Evolutionary conservation across 371 early-diverging fungal genomes (phyloP).

Genomic region (Mucor circinelloides): DNA sequence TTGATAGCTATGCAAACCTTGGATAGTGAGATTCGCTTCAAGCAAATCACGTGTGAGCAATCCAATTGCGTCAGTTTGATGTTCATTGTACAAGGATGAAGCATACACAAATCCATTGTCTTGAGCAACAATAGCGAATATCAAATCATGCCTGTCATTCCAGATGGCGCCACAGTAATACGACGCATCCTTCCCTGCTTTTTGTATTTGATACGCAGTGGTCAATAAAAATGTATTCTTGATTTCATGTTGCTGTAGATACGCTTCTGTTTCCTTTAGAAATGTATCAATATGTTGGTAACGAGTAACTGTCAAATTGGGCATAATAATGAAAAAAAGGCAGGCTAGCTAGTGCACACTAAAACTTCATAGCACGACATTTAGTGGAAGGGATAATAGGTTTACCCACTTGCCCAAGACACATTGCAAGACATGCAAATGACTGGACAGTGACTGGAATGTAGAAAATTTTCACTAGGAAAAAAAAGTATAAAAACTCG

Average conservation of each 20-base stretch:
- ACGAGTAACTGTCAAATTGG: neutral
- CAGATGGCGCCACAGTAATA: neutral
- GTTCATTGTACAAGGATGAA: neutral
- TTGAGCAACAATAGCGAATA: neutral
- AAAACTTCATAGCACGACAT: neutral
- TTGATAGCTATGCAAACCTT: neutral
- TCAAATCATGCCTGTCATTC: neutral
- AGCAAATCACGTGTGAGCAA: neutral
- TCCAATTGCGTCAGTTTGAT: neutral
- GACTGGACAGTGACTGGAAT: conserved; percentile 4
- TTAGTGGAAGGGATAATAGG: neutral
- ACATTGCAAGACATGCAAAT: neutral
- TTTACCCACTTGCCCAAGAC: neutral
- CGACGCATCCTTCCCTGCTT: neutral
- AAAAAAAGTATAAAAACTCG: conserved; percentile 10
- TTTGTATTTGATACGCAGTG: neutral
- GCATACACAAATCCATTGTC: neutral
- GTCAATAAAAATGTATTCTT: conserved; percentile 2
- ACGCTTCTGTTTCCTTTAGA: neutral
- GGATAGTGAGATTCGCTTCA: neutral
- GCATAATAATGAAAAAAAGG: neutral
- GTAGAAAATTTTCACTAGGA: neutral
- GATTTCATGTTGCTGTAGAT: neutral
- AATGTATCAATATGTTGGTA: neutral
- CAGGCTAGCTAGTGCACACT: neutral